Evolutionary conservation across 768 basidiomycete genomes (phyloP).

Genomic region (Chalciporus pseudorubinellus): DNA sequence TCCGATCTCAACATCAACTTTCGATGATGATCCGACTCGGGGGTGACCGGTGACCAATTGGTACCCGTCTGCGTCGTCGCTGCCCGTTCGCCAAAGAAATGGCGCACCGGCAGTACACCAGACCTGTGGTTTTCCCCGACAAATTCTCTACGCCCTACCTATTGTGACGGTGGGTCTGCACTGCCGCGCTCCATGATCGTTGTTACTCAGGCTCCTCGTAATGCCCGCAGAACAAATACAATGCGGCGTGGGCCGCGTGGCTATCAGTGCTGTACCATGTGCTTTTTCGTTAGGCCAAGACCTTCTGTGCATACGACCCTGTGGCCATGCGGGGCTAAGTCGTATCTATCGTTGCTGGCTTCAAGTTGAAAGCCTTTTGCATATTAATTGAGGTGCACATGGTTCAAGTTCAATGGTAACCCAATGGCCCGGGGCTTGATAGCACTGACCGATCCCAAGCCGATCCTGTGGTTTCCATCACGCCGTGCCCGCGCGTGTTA

Average conservation of each 20-base stretch:
- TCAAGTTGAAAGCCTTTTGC: neutral
- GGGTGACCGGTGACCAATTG: no score
- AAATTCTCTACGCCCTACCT: no score
- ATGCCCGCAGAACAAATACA: constrained; percentile 5
- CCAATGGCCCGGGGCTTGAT: no score
- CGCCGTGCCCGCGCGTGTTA: neutral
- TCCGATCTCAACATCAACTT: no score
- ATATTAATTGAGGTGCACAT: neutral
- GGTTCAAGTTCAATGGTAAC: no score
- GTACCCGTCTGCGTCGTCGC: no score
- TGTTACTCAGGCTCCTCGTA: neutral
- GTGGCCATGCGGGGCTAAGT: neutral
- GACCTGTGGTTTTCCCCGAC: neutral
- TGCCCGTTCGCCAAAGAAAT: no score
- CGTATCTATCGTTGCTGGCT: neutral
- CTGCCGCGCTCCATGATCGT: no score
- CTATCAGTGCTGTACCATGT: no score
- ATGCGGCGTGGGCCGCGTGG: no score
- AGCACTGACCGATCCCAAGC: neutral
- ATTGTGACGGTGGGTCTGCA: no score
- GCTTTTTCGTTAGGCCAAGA: neutral
- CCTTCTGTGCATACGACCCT: neutral
- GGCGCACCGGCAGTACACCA: neutral
- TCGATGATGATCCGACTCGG: no score
- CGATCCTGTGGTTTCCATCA: neutral